Conservation (phyloP, 169 alveolate genomes). For the Plasmodium chabaudi region DNA sequence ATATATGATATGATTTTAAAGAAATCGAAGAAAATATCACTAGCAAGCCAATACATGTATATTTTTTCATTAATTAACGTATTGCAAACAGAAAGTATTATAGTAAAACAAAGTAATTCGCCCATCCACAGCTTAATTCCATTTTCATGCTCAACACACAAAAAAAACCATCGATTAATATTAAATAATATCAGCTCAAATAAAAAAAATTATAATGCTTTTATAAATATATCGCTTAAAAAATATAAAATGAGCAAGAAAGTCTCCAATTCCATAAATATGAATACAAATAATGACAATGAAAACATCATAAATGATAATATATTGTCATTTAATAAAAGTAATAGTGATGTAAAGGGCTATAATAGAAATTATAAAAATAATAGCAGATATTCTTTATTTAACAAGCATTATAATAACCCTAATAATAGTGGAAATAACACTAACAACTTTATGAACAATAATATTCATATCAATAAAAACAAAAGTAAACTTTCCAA, state of each 20-base stretch:
- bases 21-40: conserved; percentile 4
- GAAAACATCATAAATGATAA: conserved; percentile 52
- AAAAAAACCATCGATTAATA: conserved; percentile 18
- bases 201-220: conserved; percentile 63
- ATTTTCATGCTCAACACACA: not conserved
- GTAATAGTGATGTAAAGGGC: conserved; percentile 36
- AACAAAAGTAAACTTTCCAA: not conserved
- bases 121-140: not conserved
- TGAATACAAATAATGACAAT: conserved; percentile 59
- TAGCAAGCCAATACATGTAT: conserved; percentile 65
- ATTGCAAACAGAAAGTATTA: conserved; percentile 16
- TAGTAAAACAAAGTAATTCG: conserved; percentile 30
- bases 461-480: not conserved
- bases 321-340: conserved; percentile 28
- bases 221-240: conserved; percentile 29
- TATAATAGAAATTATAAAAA: conserved; percentile 11
- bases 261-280: conserved; percentile 52
- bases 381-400: conserved; percentile 39
- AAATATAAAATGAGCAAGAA: conserved; percentile 66
- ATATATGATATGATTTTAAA: conserved; percentile 69
- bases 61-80: conserved; percentile 71
- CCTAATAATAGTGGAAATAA: not conserved
- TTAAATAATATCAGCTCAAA: conserved; percentile 25
- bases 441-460: not conserved
- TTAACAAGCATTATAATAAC: conserved; percentile 26